Evolutionary conservation across 768 basidiomycete genomes (phyloP), one percentile per base, ranked within the genome.

Genomic region (Hygrocybe punicea): DNA sequence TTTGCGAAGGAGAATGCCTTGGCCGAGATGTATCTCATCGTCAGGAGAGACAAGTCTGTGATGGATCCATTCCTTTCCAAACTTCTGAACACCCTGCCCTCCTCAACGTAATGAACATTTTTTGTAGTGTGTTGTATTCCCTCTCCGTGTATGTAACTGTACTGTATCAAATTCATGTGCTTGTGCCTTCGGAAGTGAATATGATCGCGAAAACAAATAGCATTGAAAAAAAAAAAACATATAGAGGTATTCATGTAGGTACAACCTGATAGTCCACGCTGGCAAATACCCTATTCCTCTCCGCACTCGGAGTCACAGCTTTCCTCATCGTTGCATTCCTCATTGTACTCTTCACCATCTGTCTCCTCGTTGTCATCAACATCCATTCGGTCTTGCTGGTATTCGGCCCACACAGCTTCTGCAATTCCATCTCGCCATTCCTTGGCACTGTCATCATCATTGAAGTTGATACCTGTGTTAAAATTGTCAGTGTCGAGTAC

Each of bases 361-460:
- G 3, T 4, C 4, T 16, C 4, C 11, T 16, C 16, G 11, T 42
- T 11, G 6, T 42, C 40, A 42, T 42, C 40, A 16, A 42, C 29
- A 29, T 29, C 40, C 16, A 42, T 21, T 6, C 4, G 4, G 46
- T 21, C 13, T 3, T 4, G 3, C n/a, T 17, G 9, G n/a, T 63
- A 60, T 21, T 51, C 45, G 13, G 47, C 40, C 60, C 62, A 63
- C 62, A 63, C 61, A 9, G 39, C 47, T n/a, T 49, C 33, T 17
- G 57, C 60, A 46, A 63, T 63, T 25, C 34, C 24, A 45, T 63
- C 62, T 29, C 29, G 42, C 19, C 48, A 42, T 35, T 23, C 52
- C 25, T 46, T 53, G 25, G 57, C 60, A 36, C 16, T 33, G 39
- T 34, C n/a, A 8, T 52, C 49, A 9, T 11, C 56, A 33, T 16